A percentile compares a stretch with the other conserved stretches of the same genome.
Conservation (phyloP, 176 grass and related monocot genomes). For the Aegilops tauschii region DNA sequence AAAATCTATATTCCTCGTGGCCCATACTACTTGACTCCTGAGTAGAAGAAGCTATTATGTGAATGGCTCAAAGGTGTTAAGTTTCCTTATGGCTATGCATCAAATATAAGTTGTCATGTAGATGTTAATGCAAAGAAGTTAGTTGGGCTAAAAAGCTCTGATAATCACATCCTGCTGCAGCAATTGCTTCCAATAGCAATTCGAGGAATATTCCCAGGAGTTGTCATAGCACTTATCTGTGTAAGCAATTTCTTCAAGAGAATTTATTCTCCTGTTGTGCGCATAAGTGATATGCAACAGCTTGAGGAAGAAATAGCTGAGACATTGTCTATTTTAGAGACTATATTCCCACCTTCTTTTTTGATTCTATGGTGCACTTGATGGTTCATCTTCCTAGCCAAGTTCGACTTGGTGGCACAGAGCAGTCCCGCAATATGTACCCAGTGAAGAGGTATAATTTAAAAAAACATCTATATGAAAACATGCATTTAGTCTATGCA, state of each 20-base stretch:
- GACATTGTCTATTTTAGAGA: not conserved
- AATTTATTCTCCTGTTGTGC: not conserved
- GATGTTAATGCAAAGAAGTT: not conserved
- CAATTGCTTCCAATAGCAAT: not conserved
- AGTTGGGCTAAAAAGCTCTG: not conserved
- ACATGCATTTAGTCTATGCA: not conserved
- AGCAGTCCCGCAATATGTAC: not conserved
- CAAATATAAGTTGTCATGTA: not conserved
- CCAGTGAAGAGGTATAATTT: not conserved
- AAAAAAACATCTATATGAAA: not conserved
- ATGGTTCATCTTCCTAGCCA: not conserved
- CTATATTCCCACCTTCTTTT: not conserved
- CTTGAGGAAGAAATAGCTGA: not conserved
- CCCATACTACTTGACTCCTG: not conserved
- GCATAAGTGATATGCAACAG: not conserved
- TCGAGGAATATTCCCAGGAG: not conserved
- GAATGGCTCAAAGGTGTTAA: not conserved
- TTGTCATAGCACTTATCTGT: not conserved
- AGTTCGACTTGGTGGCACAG: not conserved
- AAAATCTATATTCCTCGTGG: not conserved
- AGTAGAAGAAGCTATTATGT: not conserved
- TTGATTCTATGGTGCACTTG: not conserved
- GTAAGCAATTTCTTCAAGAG: not conserved
- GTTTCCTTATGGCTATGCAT: not conserved
- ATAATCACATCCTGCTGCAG: not conserved